Conservation (phyloP, 1,139 yeast species). For the Saccharomycopsis hybrid region DNA sequence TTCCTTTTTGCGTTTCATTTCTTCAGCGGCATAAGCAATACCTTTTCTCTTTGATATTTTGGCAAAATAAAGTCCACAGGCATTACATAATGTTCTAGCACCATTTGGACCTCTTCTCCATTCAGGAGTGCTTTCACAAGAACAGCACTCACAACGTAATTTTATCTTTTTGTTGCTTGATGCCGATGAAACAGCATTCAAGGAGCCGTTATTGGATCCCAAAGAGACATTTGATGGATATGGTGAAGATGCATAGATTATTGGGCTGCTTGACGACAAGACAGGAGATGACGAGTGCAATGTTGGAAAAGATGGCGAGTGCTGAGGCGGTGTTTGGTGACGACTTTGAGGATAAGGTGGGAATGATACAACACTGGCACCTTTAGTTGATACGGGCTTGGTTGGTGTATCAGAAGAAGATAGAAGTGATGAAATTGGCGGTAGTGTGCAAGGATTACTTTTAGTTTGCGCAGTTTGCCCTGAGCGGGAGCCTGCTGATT, state of each 20-base stretch:
- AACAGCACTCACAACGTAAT: constrained; percentile 56
- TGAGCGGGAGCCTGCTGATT: background rate
- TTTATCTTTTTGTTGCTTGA: constrained; percentile 10
- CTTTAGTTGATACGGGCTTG: no score
- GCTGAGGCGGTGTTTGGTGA: no score
- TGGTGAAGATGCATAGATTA: constrained; percentile 1
- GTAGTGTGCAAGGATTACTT: constrained; percentile 2
- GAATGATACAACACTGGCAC: no score
- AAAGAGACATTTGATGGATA: background rate
- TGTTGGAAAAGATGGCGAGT: background rate
- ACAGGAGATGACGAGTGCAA: background rate
- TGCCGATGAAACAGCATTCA: background rate
- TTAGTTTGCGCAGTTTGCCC: background rate
- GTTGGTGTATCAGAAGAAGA: background rate
- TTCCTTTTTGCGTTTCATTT: constrained; percentile 22
- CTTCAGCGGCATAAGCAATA: constrained; percentile 53
- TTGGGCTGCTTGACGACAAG: background rate
- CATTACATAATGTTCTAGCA: constrained; percentile 77
- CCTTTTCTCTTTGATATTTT: constrained; percentile 65
- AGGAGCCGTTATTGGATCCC: background rate
- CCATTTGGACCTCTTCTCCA: constrained; percentile 92
- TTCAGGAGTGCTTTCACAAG: constrained; percentile 80
- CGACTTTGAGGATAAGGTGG: no score
- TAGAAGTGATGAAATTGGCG: constrained; percentile 7
- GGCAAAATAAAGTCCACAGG: constrained; percentile 82